These are phyloP conservation scores for Ophiostoma tasmaniense DNA, from an alignment of 2,329 filamentous ascomycete genomes.

Conservation along the genomic window DNA sequence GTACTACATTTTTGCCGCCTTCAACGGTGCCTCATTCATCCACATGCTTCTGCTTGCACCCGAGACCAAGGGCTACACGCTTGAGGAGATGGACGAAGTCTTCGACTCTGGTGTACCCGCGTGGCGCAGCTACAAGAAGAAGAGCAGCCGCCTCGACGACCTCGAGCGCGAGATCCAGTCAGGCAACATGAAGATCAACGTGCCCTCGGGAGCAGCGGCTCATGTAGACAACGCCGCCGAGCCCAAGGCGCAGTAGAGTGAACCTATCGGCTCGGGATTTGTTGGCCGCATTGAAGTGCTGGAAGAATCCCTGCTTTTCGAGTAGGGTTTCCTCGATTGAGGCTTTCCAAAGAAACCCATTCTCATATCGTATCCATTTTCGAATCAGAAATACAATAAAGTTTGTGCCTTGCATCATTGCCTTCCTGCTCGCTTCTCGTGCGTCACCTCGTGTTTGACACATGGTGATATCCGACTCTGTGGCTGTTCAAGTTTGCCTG, in stretches of 20 bases:
- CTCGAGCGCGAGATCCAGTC: conserved; percentile 41
- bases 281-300: neutral
- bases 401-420: neutral
- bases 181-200: conserved; percentile 34
- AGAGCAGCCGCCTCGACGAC: conserved; percentile 37
- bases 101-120: conserved; percentile 54
- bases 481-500: neutral
- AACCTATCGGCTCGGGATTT: neutral
- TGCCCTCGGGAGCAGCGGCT: neutral
- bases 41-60: conserved; percentile 58
- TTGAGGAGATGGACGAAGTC: conserved; percentile 69
- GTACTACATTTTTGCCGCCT: conserved; percentile 68
- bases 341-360: neutral
- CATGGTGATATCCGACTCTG: neutral
- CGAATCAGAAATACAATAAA: neutral
- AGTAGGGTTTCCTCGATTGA: neutral
- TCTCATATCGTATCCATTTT: neutral
- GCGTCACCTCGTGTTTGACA: neutral
- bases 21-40: conserved; percentile 59
- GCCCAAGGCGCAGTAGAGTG: neutral
- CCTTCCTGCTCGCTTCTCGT: neutral
- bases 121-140: conserved; percentile 43
- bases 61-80: conserved; percentile 62
- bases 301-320: neutral
- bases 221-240: neutral